A percentile compares a stretch with the other conserved stretches of the same genome.
phyloP scores from a whole-genome alignment of 1,284 basidiomycete species.

The Pseudozyma sp. region DNA sequence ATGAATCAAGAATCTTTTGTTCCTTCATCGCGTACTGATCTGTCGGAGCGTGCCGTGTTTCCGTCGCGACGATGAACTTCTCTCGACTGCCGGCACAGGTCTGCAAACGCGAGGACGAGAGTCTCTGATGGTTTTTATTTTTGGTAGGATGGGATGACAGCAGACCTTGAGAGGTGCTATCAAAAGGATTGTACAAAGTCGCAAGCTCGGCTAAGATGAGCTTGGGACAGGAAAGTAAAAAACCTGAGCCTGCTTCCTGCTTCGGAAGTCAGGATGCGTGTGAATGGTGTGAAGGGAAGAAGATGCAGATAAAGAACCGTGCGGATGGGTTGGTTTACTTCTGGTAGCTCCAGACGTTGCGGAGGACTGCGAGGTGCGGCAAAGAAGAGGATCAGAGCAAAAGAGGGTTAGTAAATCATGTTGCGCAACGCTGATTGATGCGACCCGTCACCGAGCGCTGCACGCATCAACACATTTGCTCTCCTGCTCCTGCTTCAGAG shows the following conservation, averaged over 20 bases:
- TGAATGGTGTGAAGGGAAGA: not conserved
- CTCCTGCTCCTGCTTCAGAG: not conserved
- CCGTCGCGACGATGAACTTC: too few relatives aligned
- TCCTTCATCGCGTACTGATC: not conserved
- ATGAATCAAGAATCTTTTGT: conserved; percentile 9
- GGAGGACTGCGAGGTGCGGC: conserved; percentile 50
- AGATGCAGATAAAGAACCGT: conserved; percentile 14
- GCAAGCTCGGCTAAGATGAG: conserved; percentile 1
- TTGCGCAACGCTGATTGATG: not conserved
- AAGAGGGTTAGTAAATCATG: conserved; percentile 13
- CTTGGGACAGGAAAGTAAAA: not conserved
- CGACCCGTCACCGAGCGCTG: conserved; percentile 4
- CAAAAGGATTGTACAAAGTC: conserved; percentile 31
- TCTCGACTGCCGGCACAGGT: not conserved
- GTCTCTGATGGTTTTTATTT: conserved; percentile 26
- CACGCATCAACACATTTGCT: not conserved
- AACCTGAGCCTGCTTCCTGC: not conserved
- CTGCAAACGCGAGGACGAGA: conserved; percentile 6
- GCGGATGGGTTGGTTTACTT: conserved; percentile 38
- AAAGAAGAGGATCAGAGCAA: not conserved
- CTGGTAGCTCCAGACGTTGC: conserved; percentile 61
- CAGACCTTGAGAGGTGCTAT: not conserved
- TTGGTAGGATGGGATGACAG: conserved; percentile 13
- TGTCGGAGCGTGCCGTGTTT: too few relatives aligned
- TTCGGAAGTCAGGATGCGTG: not conserved